Conservation (phyloP, 1,139 yeast genomes). For the Pichia sp. region DNA sequence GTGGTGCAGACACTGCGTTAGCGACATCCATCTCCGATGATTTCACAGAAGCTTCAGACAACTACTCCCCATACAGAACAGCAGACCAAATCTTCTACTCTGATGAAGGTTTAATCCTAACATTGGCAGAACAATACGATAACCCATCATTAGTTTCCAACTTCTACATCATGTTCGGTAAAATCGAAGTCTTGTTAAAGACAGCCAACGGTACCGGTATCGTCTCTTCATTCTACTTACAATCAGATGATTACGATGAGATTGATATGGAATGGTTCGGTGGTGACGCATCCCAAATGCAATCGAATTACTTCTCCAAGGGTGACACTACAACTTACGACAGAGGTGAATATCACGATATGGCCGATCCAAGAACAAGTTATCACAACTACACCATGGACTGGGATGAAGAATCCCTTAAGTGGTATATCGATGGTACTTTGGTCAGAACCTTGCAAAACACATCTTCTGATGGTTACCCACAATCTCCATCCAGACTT, state of each 20-base stretch:
- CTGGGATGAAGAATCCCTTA: conserved; percentile 64
- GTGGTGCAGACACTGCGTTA: conserved; percentile 55
- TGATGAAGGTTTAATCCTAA: conserved; percentile 59
- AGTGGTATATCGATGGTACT: conserved; percentile 46
- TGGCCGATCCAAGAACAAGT: conserved; percentile 50
- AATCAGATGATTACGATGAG: conserved; percentile 85
- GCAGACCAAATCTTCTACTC: conserved; percentile 39
- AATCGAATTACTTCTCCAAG: conserved; percentile 78
- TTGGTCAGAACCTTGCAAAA: conserved; percentile 43
- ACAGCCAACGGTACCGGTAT: conserved; percentile 78
- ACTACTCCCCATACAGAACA: conserved; percentile 39
- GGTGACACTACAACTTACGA: conserved; percentile 77
- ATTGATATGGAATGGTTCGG: conserved; percentile 87
- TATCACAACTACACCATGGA: conserved; percentile 80
- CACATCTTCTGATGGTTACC: conserved; percentile 43
- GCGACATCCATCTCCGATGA: conserved; percentile 51
- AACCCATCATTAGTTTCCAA: conserved; percentile 75
- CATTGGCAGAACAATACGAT: conserved; percentile 60
- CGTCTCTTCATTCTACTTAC: conserved; percentile 76
- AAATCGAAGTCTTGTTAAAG: conserved; percentile 66
- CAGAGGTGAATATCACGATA: conserved; percentile 71
- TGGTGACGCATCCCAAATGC: conserved; percentile 67
- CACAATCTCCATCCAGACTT: conserved; percentile 50
- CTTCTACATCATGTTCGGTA: conserved; percentile 85
- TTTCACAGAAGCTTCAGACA: conserved; percentile 44